Evolutionary conservation across 768 basidiomycete genomes (phyloP), one percentile per base, ranked within the genome.

Genomic region (Boletus reticuloceps): DNA sequence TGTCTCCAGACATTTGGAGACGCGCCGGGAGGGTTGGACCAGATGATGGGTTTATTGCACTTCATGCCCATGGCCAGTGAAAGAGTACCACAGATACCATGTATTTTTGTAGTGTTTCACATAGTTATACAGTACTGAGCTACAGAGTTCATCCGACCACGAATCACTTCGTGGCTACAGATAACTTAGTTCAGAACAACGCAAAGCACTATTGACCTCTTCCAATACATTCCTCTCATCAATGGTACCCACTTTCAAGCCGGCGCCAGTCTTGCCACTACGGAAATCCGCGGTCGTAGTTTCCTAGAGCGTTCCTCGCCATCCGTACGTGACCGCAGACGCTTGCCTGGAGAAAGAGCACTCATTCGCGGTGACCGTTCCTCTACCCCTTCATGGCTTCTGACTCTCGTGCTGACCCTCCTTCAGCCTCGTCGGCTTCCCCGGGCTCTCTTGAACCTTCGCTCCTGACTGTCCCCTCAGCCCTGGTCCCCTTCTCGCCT

Each of bases 1-100:
- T 73, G 67, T 69, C 72, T 39, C 70, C 72, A 20, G 70, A 74
- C 39, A 62, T 72, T 31, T 66, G 70, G 38, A 62, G 70, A 59
- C 64, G 72, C 27, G 38, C 55, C 0, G 66, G 65, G 38, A 67
- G 71, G 43, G 43, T 71, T 50, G 72, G 67, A 32, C 67, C 64
- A 4, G 70, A 72, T 0, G 70, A 74, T 5, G 66, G 72, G 17
- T 73, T 69, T 37, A 71, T 71, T 12, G 5, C 69, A n/a, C 58
- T 71, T 12, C 69, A 71, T 45, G 13, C 53, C 20, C 53, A 54
- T 55, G 67, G 67, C 32, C 58, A 67, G 6, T 69, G 38, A 55
- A 37, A 47, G 22, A 20, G 22, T 39, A 47, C 27, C 32, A 51
- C 19, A 43, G n/a, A 57, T 50, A 54, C 52, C 44, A 31, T 58